Evolutionary conservation across 148 eudicot genomes (phyloP), one percentile per base, ranked within the genome.

Genomic region (Mesembryanthemum crystallinum): DNA sequence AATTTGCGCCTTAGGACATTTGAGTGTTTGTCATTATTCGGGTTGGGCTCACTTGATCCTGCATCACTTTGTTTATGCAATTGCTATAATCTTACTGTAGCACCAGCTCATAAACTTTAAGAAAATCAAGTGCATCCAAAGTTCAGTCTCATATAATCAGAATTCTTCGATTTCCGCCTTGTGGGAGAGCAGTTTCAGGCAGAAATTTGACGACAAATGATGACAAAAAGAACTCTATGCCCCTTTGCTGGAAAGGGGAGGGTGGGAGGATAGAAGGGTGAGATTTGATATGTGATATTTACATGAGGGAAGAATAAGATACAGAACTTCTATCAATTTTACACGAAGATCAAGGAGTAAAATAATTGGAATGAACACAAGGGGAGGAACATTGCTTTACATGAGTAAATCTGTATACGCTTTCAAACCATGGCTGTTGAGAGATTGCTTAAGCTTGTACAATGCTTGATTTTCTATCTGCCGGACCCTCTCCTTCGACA

Each of bases 401-500:
- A 80, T 6, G 42, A 94, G 90, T 78, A 94, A 75, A 70, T 87
- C 88, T 76, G 85, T 76, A 83, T 94, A 94, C 4, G 88, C 89
- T 39, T 62, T 77, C 14, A 86, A 83, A 17, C 93, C 98, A 76
- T 94, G 91, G 75, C 81, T 85, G 67, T 63, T 62, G 51, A 92
- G 86, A 59, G 77, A 82, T 77, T 88, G 93, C 87, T 83, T 90
- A 71, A 94, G 92, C 84, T 90, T 90, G 79, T 83, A 57, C 64
- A 94, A 32, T 43, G 98, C 96, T 77, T 90, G 87, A 75, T 84
- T 89, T 81, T 94, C 97, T 80, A 94, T 75, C 75, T 94, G 97
- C 54, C 98, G 74, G 64, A 92, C 85, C 77, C 97, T 89, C 80
- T 94, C 98, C 86, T 92, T 92, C 0, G 93, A 88, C 75, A 94